Percentiles rank a stretch among this genome's conserved stretches.
Evolutionary conservation across 139 green algal genomes (phyloP).

Genomic region (Coelastrella sp.): DNA sequence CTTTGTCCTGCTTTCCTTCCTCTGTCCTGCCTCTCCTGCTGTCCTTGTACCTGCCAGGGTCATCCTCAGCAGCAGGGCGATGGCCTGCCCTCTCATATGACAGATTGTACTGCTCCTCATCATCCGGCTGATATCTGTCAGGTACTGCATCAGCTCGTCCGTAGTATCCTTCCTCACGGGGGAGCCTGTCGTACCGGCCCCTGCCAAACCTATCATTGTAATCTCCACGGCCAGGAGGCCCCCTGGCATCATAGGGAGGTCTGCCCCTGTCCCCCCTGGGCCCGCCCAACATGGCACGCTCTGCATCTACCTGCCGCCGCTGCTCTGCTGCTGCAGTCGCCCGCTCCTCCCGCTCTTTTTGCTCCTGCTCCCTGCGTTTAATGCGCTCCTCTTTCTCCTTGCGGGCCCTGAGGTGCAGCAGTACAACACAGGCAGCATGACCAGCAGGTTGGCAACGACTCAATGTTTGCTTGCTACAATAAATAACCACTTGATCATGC

Average conservation of each 20-base stretch:
- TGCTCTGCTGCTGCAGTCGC: constrained; percentile 13
- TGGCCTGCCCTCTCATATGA: background rate
- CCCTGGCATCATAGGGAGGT: background rate
- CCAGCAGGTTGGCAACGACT: background rate
- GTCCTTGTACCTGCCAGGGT: background rate
- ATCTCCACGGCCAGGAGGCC: background rate
- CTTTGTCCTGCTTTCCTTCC: background rate
- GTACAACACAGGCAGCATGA: background rate
- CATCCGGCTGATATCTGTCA: constrained; percentile 39
- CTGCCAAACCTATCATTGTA: background rate
- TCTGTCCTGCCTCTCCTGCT: background rate
- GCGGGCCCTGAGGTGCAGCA: background rate
- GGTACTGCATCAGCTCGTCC: constrained; percentile 18
- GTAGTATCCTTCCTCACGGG: constrained; percentile 34
- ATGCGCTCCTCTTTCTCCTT: constrained; percentile 54
- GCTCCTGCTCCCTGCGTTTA: constrained; percentile 3
- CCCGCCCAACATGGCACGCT: background rate
- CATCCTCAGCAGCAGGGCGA: background rate
- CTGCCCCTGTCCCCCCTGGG: background rate
- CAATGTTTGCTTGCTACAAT: no score
- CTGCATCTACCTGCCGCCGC: background rate
- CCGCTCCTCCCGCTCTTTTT: background rate
- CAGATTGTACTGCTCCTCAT: background rate
- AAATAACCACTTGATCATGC: no score
- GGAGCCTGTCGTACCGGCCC: background rate